phyloP scores from a whole-genome alignment of 352 stramenopile genomes.

The Blastocystis sp. region DNA sequence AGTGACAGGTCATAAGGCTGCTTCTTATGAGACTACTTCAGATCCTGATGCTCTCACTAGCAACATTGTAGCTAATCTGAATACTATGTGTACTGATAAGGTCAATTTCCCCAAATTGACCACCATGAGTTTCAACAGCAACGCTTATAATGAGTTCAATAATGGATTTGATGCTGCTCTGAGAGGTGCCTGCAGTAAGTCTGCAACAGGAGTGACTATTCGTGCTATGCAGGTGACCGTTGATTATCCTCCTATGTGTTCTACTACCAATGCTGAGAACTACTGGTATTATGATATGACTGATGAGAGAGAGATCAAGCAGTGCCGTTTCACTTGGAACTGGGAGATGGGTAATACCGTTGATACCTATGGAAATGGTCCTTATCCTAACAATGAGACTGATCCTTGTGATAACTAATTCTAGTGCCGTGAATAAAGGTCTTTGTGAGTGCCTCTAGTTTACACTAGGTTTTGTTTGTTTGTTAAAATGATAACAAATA shows the following conservation, averaged over 20 bases:
- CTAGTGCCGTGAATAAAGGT: too few species aligned
- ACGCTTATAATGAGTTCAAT: background rate
- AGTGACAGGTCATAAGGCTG: background rate
- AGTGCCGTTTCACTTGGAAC: constrained; percentile 18
- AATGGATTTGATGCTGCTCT: background rate
- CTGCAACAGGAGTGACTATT: background rate
- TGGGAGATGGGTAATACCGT: background rate
- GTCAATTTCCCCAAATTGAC: constrained; percentile 20
- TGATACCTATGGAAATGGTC: background rate
- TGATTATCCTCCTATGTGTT: background rate
- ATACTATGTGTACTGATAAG: constrained; percentile 30
- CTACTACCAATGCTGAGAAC: background rate
- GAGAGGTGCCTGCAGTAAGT: background rate
- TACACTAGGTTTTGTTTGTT: too few species aligned
- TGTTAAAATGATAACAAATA: background rate
- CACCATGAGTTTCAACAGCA: background rate
- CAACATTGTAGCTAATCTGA: background rate
- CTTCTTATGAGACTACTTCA: background rate
- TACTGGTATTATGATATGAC: constrained; percentile 7
- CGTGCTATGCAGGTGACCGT: background rate
- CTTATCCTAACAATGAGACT: constrained; percentile 8
- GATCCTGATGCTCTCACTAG: background rate
- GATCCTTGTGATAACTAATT: background rate
- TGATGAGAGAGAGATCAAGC: background rate
- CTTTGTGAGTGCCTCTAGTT: too few species aligned